Base-by-base conservation (phyloP, 805 yeast species). In the Wickerhamomyces queroliae region DNA sequence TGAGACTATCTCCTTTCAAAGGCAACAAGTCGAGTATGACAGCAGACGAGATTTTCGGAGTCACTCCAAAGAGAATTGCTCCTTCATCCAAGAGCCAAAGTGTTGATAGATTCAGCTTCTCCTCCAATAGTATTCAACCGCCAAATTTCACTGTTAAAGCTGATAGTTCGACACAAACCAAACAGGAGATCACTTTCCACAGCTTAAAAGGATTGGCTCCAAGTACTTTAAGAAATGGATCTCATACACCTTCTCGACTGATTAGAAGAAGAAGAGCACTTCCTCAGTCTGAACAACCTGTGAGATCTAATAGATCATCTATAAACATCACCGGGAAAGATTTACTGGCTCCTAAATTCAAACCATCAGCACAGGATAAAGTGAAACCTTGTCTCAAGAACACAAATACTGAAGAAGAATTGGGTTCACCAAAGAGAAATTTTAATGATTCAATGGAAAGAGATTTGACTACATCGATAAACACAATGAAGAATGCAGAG, bases 41-140 rank as follows among this genome's bases (percentile, higher is more conserved):
- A 1, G 36, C 47, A 0, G 31, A 31, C 4, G 48, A 48, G 35
- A 46, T 51, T 7, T 50, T 47, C 24, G 51, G 55, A 7, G 37
- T 48, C 3, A 61, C 66, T 0, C 67, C 67, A 7, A 52, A 48
- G 23, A 48, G 65, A 35, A 32, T 60, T 19, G 6, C 7, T 13
- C 33, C 37, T 9, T 30, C 15, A 13, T 37, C 44, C 18, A 31
- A 52, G 49, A 48, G 59, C 4, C 59, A 53, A 21, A 62, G 64
- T 32, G 57, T 51, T 12, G 65, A 61, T 41, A 55, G 55, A 37
- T 36, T 32, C 20, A 44, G 42, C 12, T 41, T 41, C 30, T n/a
- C n/a, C n/a, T n/a, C n/a, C n/a, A n/a, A n/a, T n/a, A n/a, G n/a
- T n/a, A n/a, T n/a, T n/a, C n/a, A n/a, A n/a, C n/a, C n/a, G n/a